A percentile compares a stretch with the other conserved stretches of the same genome.
phyloP scores from a whole-genome alignment of 176 grass and related monocot genomes.

The Elaeis guineensis region DNA sequence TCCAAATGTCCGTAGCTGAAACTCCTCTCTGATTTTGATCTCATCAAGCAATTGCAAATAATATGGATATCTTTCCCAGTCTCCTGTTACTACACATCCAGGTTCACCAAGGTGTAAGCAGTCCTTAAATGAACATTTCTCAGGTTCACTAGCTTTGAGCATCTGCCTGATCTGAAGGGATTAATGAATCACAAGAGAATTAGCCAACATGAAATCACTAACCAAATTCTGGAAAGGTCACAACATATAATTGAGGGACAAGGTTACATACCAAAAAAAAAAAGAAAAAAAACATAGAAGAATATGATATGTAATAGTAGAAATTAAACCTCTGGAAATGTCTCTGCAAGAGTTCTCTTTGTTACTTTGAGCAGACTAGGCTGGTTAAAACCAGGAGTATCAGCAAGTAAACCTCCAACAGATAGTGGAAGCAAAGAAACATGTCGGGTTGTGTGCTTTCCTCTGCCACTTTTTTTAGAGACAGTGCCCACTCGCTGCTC shows the following conservation, averaged over 20 bases:
- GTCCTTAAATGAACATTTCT: constrained; percentile 70
- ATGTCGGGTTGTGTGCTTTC: constrained; percentile 91
- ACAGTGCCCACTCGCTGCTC: constrained; percentile 90
- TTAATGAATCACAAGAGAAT: constrained; percentile 12
- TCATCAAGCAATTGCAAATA: constrained; percentile 98
- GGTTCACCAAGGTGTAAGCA: constrained; percentile 86
- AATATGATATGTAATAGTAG: neutral
- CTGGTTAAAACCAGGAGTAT: constrained; percentile 98
- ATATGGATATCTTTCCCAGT: constrained; percentile 96
- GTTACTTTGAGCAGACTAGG: constrained; percentile 92
- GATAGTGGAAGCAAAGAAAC: constrained; percentile 83
- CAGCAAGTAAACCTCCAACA: constrained; percentile 77
- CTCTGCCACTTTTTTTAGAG: constrained; percentile 89
- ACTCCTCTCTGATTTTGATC: constrained; percentile 88
- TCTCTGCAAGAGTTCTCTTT: constrained; percentile 58
- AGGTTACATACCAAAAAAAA: neutral
- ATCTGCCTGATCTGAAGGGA: constrained; percentile 64
- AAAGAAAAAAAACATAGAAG: constrained; percentile 1
- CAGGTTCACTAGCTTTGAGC: constrained; percentile 51
- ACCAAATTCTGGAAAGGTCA: too few species aligned
- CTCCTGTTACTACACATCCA: constrained; percentile 73
- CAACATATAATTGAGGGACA: too few species aligned
- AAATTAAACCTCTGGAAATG: constrained; percentile 72
- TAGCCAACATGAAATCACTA: neutral
- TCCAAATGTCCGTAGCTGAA: constrained; percentile 86